Evolutionary conservation across 2,329 filamentous ascomycete species (phyloP), one percentile per base, ranked within the genome.

Genomic region (Colletotrichum cordylinicola): DNA sequence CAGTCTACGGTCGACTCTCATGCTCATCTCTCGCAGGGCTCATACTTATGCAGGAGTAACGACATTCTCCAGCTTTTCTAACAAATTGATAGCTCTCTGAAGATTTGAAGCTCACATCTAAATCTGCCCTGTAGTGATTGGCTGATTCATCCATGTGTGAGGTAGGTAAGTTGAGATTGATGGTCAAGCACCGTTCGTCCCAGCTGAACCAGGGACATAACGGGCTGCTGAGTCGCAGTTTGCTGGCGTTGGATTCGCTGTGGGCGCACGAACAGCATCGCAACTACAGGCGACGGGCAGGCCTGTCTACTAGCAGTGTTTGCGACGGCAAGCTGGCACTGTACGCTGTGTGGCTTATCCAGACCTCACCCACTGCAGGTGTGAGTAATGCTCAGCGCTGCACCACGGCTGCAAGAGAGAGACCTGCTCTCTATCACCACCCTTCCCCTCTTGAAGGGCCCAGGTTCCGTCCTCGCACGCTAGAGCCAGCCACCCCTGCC

Each of bases 351-450:
- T 67, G 69, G 31, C 29, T 35, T 27, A 29, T 29, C 27, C 33
- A 18, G 6, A 48, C 9, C 48, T 21, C 12, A 43, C 24, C 24
- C 24, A n/a, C n/a, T n/a, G n/a, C n/a, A 31, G 56, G 56, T 27
- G 68, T 75, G 72, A 75, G 61, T 75, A 67, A 75, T 72, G 37
- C 29, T 58, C 48, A 61, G 39, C 15, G 58, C 12, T 31, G 18
- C 31, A 62, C 58, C 8, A 18, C 58, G 16, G 16, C 16, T 43
- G 62, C 12, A 21, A 24, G 15, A 67, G 35, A 60, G 35, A 43
- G 52, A 52, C 39, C 18, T 2, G 39, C 8, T 39, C 15, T 24
- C 33, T 52, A 35, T 9, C 9, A 29, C 62, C 68, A 16, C 72
- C 21, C 55, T 8, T 27, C 61, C 27, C 31, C 4, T 7, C 31